Conservation (phyloP, 163 green algal species). For the Scenedesmus sp. region DNA sequence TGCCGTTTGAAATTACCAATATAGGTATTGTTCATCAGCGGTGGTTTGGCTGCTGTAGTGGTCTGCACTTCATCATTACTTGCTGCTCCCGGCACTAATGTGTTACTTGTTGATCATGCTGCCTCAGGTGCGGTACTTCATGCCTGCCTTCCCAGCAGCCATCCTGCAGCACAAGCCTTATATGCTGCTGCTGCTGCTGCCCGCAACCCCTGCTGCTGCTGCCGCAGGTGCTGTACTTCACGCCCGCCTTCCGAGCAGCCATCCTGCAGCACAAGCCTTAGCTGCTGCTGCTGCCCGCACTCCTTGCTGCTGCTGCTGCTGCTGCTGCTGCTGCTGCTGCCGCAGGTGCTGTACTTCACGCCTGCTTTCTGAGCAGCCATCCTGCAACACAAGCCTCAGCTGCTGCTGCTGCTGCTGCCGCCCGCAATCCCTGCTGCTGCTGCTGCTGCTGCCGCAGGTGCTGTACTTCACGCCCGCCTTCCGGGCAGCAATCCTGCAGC, state of each 20-base stretch:
- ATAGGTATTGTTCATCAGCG: too few species aligned
- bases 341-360: not conserved
- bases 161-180: slow-evolving; percentile 74
- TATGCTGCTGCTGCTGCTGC: too few species aligned
- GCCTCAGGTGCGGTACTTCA: slow-evolving; percentile 93
- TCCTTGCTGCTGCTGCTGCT: too few species aligned
- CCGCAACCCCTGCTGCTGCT: too few species aligned
- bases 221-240: slow-evolving; percentile 73
- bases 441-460: slow-evolving; percentile 68
- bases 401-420: too few species aligned
- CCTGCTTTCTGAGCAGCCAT: slow-evolving; percentile 60
- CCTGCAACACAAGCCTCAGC: slow-evolving; percentile 76
- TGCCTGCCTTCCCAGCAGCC: slow-evolving; percentile 73
- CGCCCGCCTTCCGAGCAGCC: slow-evolving; percentile 73
- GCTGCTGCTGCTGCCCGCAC: not conserved
- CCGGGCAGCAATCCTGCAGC: slow-evolving; percentile 70
- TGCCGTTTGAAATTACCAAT: too few species aligned
- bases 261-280: slow-evolving; percentile 74
- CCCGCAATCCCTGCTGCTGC: too few species aligned
- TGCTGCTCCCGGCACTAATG: too few species aligned
- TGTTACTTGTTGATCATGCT: too few species aligned
- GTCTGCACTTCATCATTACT: too few species aligned
- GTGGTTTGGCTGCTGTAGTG: too few species aligned
- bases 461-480: slow-evolving; percentile 93
- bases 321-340: not conserved